A percentile compares a stretch with the other conserved stretches of the same genome.
Evolutionary conservation across 352 stramenopile species (phyloP).

Genomic region (Pythium brachiatum): DNA sequence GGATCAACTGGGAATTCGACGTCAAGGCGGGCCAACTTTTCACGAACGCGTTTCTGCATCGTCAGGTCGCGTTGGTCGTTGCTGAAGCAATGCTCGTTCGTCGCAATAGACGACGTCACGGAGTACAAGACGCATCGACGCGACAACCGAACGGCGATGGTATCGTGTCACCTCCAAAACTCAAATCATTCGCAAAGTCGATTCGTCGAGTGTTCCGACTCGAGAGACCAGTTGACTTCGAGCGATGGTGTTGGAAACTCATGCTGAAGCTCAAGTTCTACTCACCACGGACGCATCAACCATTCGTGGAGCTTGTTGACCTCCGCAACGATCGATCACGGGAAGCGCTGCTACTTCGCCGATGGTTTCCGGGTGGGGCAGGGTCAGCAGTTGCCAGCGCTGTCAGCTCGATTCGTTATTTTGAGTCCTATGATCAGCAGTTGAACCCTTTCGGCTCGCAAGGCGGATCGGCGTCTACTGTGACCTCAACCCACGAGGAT

Average conservation of each 20-base stretch:
- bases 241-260: slow-evolving; percentile 82
- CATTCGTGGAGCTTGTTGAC: slow-evolving; percentile 67
- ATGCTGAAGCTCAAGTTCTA: slow-evolving; percentile 86
- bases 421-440: slow-evolving; percentile 40
- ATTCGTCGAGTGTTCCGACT: slow-evolving; percentile 71
- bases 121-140: background rate
- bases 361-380: slow-evolving; percentile 61
- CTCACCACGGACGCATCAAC: slow-evolving; percentile 59
- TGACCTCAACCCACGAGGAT: background rate
- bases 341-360: slow-evolving; percentile 67
- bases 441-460: slow-evolving; percentile 14
- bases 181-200: slow-evolving; percentile 55
- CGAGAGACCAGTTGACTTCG: slow-evolving; percentile 67
- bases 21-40: slow-evolving; percentile 61
- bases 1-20: slow-evolving; percentile 86
- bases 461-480: background rate
- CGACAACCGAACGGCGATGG: slow-evolving; percentile 12
- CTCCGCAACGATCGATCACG: slow-evolving; percentile 69
- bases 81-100: slow-evolving; percentile 73
- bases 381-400: slow-evolving; percentile 15
- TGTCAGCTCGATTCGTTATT: slow-evolving; percentile 49
- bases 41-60: slow-evolving; percentile 67
- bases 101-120: slow-evolving; percentile 44
- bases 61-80: slow-evolving; percentile 74
- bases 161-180: slow-evolving; percentile 22